Evolutionary conservation across 257 asterid genomes (phyloP), one percentile per base, ranked within the genome.

Genomic region (Striga asiatica): DNA sequence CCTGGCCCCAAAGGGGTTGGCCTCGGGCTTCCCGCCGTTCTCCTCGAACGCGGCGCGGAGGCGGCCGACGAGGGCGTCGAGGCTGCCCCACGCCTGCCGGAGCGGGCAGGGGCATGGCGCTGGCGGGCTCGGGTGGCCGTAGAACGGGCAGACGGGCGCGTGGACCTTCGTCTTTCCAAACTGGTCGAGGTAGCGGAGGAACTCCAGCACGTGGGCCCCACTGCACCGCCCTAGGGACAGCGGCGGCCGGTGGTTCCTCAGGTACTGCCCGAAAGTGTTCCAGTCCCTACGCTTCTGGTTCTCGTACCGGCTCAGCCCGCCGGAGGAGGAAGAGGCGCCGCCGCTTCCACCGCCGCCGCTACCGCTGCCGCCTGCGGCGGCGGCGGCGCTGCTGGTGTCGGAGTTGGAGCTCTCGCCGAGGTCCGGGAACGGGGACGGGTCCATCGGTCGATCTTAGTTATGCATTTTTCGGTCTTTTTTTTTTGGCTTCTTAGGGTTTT

Each of bases 31-130:
- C 11, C 95, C 95, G 34, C 95, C 97, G 66, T 89, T 85, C 38
- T 89, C 97, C 69, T 89, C 97, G 64, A 77, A 85, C 19, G 95
- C 97, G 39, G 95, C 97, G 34, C 95, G 75, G 2, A 88, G 81
- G 8, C 97, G 70, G 8, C 97, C 97, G 27, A 88, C 75, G 52
- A 88, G 86, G 0, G 97, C 95, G 58, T 88, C 97, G 27, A 85
- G 92, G 76, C 95, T 88, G 32, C 97, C 95, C 97, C 97, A 88
- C 1, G 97, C 97, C 72, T 88, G 95, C 6, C 88, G 81, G 34
- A 88, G 89, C 2, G 95, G 95, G 77, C 97, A 88, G 41, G 97
- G 97, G 73, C 97, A 89, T 4, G 97, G 97, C 0, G 89, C 94
- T 0, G 97, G 95, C 0, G 97, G 95, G 66, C 74, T 82, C 0